A percentile compares a stretch with the other conserved stretches of the same genome.
These are phyloP conservation scores for Coniochaeta sp. DNA, from an alignment of 2,329 filamentous ascomycete species.

Conservation along the genomic window DNA sequence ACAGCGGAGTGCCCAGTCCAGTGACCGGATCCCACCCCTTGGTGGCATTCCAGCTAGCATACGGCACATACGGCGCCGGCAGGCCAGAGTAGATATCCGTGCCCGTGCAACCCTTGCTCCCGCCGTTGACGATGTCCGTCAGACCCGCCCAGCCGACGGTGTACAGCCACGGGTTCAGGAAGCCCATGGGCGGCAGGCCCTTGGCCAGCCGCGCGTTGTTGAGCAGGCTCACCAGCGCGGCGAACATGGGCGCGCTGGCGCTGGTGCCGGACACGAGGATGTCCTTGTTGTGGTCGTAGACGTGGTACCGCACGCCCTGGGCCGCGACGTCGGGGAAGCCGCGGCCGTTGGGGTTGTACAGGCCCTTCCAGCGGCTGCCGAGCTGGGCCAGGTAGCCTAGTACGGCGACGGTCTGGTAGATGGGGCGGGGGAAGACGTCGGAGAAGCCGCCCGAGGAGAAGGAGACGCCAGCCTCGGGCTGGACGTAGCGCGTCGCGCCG, in stretches of 20 bases:
- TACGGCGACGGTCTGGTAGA: conserved; percentile 37
- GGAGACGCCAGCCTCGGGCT: conserved; percentile 43
- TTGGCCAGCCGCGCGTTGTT: conserved; percentile 53
- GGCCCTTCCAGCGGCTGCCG: conserved; percentile 24
- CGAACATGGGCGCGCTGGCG: conserved; percentile 55
- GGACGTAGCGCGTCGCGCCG: conserved; percentile 43
- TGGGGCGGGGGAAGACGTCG: conserved; percentile 33
- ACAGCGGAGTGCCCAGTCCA: conserved; percentile 32
- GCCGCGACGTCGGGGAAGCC: conserved; percentile 44
- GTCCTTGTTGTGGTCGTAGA: conserved; percentile 16
- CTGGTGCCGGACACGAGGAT: conserved; percentile 24
- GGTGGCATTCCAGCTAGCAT: conserved; percentile 32
- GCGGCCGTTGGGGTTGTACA: conserved; percentile 18
- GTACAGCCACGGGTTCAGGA: conserved; percentile 55
- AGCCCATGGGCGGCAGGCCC: conserved; percentile 46
- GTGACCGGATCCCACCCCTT: conserved; percentile 38
- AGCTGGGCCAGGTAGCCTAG: conserved; percentile 29
- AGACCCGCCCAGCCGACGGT: conserved; percentile 17
- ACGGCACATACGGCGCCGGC: conserved; percentile 15
- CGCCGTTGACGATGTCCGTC: conserved; percentile 28
- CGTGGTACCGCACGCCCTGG: conserved; percentile 33
- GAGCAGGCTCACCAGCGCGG: conserved; percentile 54
- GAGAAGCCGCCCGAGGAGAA: conserved; percentile 49
- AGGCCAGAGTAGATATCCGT: conserved; percentile 15
- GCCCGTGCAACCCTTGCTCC: conserved; percentile 24